Base-by-base conservation (phyloP, 139 green algal genomes). In the Chlorella ohadii region DNA sequence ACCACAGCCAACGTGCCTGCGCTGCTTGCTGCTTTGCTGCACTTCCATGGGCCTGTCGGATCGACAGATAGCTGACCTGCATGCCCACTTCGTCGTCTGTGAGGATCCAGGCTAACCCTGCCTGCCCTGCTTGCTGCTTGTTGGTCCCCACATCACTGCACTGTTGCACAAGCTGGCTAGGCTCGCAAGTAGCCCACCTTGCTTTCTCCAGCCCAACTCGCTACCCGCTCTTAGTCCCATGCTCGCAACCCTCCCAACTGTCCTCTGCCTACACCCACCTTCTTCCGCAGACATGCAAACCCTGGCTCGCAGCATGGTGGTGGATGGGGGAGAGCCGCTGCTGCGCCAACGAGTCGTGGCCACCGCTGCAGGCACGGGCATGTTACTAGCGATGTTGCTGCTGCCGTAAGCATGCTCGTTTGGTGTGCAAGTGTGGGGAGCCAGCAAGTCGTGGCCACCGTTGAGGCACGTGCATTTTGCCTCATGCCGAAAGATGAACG, bases 11-110 rank as follows among this genome's bases (percentile, higher is more conserved):
- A 5, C 4, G 11, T 41, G 64, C 31, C 31, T 41, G 64, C 11
- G 3, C 31, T 55, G 34, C 17, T 51, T 36, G 13, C 31, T 27
- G 66, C 31, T 1, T 47, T 34, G 68, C 15, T 31, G 34, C 13
- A 4, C 34, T 4, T 33, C 66, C 12, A 55, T 11, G 34, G 92
- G 92, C 0, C 72, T 95, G 39, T 90, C 76, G 1, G 81, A 82
- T 64, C 81, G 85, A 12, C 90, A 94, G 56, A 86, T 94, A 3
- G 74, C 89, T 16, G 89, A 94, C 77, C 89, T 94, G 6, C 91
- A 92, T 61, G 78, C 66, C 17, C 87, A 90, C 73, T 92, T 93
- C 61, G 82, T 88, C 6, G 74, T 74, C 64, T 90, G 91, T 94
- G 59, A 87, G 89, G 20, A 0, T 33, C 68, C 12, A 0, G 3